These are phyloP conservation scores for Earliella scabrosa DNA, from an alignment of 1,284 basidiomycete genomes.

Conservation along the genomic window DNA sequence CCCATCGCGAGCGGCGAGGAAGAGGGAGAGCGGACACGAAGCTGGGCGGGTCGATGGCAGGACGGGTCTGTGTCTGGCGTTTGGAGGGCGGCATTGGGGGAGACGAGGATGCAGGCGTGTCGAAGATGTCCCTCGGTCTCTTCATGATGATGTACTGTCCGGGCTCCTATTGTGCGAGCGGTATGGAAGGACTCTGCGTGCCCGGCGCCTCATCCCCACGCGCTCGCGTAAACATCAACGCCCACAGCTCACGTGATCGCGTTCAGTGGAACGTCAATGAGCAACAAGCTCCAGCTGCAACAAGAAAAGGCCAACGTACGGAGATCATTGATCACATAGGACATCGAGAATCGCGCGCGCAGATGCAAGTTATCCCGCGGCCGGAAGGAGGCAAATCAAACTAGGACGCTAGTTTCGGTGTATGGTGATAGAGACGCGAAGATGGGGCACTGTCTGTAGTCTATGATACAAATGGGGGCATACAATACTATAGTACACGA, in stretches of 20 bases:
- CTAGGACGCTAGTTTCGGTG: no score
- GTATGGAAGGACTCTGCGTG: slow-evolving; percentile 1
- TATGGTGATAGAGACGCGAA: no score
- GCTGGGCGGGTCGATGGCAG: slow-evolving; percentile 13
- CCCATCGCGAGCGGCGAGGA: slow-evolving; percentile 21
- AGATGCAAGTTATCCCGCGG: no score
- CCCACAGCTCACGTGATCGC: slow-evolving; percentile 13
- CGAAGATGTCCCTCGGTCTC: slow-evolving; percentile 26
- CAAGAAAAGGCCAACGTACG: no score
- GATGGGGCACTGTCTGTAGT: no score
- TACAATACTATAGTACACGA: no score
- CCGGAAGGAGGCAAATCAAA: no score
- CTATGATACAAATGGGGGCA: no score
- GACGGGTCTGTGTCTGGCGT: slow-evolving; percentile 23
- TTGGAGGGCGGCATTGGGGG: slow-evolving; percentile 26
- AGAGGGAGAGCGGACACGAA: slow-evolving; percentile 13
- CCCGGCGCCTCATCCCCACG: slow-evolving; percentile 8
- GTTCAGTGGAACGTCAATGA: no score
- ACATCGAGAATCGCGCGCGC: no score
- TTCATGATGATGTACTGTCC: slow-evolving; percentile 19
- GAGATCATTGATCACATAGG: no score
- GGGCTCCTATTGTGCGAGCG: slow-evolving; percentile 4
- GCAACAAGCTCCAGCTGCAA: no score
- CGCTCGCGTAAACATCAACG: slow-evolving; percentile 9
- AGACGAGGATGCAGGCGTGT: slow-evolving; percentile 24